phyloP scores from a whole-genome alignment of 306 rosid species.

The Fragaria ananassa region DNA sequence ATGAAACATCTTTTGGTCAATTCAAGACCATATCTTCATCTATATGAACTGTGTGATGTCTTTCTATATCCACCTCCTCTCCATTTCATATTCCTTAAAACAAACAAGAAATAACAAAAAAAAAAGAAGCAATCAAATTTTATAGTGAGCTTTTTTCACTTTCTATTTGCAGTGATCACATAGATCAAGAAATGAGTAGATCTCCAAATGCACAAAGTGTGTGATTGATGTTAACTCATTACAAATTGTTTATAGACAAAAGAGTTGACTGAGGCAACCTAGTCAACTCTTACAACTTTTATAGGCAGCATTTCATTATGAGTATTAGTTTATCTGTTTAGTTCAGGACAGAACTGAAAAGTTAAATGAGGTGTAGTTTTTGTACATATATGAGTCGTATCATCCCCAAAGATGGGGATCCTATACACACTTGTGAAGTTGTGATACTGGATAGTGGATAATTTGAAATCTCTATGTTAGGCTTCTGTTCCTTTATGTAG shows the following conservation, averaged over 20 bases:
- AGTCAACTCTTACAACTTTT: no score
- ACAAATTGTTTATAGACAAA: background rate
- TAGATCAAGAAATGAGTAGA: no score
- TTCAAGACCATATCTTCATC: background rate
- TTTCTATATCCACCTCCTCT: background rate
- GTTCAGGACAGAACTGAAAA: constrained; percentile 18
- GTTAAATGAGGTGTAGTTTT: no score
- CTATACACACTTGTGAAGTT: background rate
- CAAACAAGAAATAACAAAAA: background rate
- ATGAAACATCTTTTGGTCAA: background rate
- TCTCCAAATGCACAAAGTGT: background rate
- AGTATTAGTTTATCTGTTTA: constrained; percentile 21
- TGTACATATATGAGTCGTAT: background rate
- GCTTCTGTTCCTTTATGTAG: background rate
- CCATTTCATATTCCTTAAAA: background rate
- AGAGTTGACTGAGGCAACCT: constrained; percentile 44
- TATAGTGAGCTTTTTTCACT: no score
- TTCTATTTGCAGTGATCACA: no score
- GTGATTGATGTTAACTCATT: background rate
- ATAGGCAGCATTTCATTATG: constrained; percentile 1
- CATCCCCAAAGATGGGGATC: constrained; percentile 1
- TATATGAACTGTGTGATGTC: no score
- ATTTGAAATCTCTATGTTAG: background rate
- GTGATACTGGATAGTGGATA: background rate
- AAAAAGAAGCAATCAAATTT: no score